Conservation (phyloP, 768 basidiomycete species). For the Lentinula boryana region DNA sequence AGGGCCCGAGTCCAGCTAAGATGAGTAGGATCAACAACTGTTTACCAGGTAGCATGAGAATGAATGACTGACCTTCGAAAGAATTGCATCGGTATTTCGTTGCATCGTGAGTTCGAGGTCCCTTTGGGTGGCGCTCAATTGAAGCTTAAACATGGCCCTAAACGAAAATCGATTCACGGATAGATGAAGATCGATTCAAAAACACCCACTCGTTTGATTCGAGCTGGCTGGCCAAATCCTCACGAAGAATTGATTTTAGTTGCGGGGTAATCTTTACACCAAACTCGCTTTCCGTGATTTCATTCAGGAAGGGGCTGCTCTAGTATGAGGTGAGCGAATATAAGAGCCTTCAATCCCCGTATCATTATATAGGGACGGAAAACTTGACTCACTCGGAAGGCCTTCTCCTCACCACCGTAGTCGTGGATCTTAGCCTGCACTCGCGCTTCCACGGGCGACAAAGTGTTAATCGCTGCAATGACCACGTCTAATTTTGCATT, state of each 20-base stretch:
- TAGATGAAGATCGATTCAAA: not conserved
- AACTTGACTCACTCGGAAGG: constrained; percentile 1
- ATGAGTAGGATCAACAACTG: no score
- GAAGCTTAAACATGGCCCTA: constrained; percentile 13
- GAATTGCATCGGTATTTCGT: constrained; percentile 10
- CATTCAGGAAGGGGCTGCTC: constrained; percentile 3
- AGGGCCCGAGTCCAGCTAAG: constrained; percentile 17
- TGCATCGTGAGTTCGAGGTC: constrained; percentile 13
- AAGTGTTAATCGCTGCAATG: not conserved
- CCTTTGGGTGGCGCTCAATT: constrained; percentile 10
- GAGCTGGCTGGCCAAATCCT: constrained; percentile 7
- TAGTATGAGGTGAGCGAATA: not conserved
- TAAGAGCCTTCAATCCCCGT: not conserved
- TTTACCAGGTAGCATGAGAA: no score
- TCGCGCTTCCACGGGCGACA: not conserved
- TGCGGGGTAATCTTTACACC: constrained; percentile 4
- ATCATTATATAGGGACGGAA: not conserved
- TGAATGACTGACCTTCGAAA: constrained; percentile 7
- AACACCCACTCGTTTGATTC: constrained; percentile 7
- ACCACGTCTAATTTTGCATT: not conserved
- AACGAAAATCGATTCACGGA: not conserved
- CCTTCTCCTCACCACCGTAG: constrained; percentile 6
- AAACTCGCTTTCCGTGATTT: constrained; percentile 6
- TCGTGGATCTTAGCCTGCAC: constrained; percentile 1
- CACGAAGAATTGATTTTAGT: constrained; percentile 5